Percentiles rank a stretch among this genome's conserved stretches.
phyloP scores from a whole-genome alignment of 768 basidiomycete genomes.

The Psilocybe cubensis region DNA sequence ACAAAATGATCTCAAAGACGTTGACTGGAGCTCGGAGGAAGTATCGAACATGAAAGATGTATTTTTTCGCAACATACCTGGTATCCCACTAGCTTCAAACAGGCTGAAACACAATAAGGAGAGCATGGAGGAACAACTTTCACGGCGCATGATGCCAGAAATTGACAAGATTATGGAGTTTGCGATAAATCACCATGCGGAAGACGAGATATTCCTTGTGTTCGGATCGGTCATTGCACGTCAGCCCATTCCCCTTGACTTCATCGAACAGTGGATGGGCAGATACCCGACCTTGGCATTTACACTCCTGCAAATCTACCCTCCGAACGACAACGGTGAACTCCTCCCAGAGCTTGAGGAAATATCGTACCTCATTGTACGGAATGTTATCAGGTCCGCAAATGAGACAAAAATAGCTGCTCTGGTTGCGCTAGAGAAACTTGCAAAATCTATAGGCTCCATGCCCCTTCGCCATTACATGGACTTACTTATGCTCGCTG shows the following conservation, averaged over 20 bases:
- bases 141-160: constrained; percentile 28
- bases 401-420: constrained; percentile 57
- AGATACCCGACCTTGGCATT: constrained; percentile 58
- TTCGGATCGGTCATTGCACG: constrained; percentile 44
- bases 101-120: constrained; percentile 27
- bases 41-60: constrained; percentile 30
- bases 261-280: constrained; percentile 47
- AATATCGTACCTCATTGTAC: constrained; percentile 39
- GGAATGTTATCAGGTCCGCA: constrained; percentile 55
- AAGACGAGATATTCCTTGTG: constrained; percentile 55
- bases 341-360: constrained; percentile 35
- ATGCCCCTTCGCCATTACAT: constrained; percentile 48
- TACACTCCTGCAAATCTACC: constrained; percentile 49
- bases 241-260: constrained; percentile 28
- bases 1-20: constrained; percentile 40
- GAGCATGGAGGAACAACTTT: constrained; percentile 29
- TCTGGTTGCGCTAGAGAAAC: constrained; percentile 61
- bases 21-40: constrained; percentile 41
- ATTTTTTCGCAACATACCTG: constrained; percentile 29
- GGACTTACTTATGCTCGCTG: constrained; percentile 53
- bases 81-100: constrained; percentile 11
- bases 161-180: constrained; percentile 42
- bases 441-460: constrained; percentile 45
- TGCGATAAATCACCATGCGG: constrained; percentile 52
- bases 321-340: constrained; percentile 39